Evolutionary conservation across 208 protist genomes (phyloP).

Genomic region (Leishmania amazonensis): DNA sequence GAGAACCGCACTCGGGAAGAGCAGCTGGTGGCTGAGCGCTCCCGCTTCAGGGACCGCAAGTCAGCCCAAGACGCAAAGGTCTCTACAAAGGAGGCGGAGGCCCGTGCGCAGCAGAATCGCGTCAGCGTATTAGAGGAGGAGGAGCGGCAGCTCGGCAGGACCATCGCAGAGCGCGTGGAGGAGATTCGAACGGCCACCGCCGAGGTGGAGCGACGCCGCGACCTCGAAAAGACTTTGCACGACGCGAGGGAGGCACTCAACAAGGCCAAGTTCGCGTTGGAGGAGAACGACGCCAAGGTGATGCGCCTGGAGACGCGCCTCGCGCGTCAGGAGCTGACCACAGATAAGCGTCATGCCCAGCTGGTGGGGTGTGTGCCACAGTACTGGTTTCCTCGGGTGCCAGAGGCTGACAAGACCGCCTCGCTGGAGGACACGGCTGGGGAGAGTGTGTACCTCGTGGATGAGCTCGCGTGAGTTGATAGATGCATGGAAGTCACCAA

Average conservation of each 20-base stretch:
- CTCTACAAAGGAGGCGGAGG: slow-evolving; percentile 55
- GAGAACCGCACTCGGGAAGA: slow-evolving; percentile 64
- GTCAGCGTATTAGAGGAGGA: slow-evolving; percentile 54
- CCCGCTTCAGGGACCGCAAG: slow-evolving; percentile 50
- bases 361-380: slow-evolving; percentile 57
- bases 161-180: slow-evolving; percentile 42
- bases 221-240: slow-evolving; percentile 40
- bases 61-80: slow-evolving; percentile 78
- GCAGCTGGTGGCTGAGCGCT: slow-evolving; percentile 51
- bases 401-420: slow-evolving; percentile 33
- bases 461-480: slow-evolving; percentile 45
- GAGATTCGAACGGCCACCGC: slow-evolving; percentile 40
- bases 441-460: slow-evolving; percentile 83
- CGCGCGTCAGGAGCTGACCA: slow-evolving; percentile 53
- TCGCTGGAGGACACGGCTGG: slow-evolving; percentile 70
- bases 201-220: slow-evolving; percentile 53
- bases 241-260: slow-evolving; percentile 52
- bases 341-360: slow-evolving; percentile 68
- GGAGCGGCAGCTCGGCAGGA: slow-evolving; percentile 51
- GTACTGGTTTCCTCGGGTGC: slow-evolving; percentile 55
- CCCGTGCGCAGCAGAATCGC: slow-evolving; percentile 47
- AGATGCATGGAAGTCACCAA: background rate
- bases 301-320: slow-evolving; percentile 70
- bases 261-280: slow-evolving; percentile 62
- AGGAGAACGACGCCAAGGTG: slow-evolving; percentile 77